phyloP scores from a whole-genome alignment of 164 flowering plant species.

The Stephania cephalantha region DNA sequence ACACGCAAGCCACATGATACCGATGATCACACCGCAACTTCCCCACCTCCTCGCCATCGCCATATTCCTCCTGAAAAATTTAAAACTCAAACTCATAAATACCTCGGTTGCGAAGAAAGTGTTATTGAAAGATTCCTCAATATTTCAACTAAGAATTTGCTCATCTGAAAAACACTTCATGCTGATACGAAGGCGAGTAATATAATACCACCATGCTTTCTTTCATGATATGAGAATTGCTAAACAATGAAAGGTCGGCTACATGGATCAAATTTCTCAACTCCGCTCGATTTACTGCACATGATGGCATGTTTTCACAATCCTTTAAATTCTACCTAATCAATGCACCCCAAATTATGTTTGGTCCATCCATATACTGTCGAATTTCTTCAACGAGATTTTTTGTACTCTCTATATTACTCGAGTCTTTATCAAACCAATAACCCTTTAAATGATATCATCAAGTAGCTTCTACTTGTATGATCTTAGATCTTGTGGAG shows the following conservation, averaged over 20 bases:
- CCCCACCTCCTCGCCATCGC: conserved; percentile 67
- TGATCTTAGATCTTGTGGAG: too few relatives aligned
- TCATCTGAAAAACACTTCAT: too few relatives aligned
- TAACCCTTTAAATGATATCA: too few relatives aligned
- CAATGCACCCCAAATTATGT: too few relatives aligned
- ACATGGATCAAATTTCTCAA: too few relatives aligned
- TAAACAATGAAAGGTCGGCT: too few relatives aligned
- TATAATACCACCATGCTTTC: background rate
- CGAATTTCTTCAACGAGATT: background rate
- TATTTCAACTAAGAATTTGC: background rate
- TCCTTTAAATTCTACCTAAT: too few relatives aligned
- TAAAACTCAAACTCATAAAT: background rate
- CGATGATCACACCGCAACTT: conserved; percentile 62
- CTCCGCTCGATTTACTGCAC: too few relatives aligned
- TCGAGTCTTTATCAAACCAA: background rate
- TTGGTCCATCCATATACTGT: too few relatives aligned
- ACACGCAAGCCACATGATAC: conserved; percentile 64
- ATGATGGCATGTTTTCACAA: too few relatives aligned
- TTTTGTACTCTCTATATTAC: background rate
- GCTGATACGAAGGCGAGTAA: background rate
- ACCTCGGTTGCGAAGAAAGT: background rate
- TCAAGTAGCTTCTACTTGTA: too few relatives aligned
- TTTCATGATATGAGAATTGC: too few relatives aligned
- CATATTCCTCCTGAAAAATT: conserved; percentile 71
- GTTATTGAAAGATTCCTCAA: background rate